Evolutionary conservation across 78 protist genomes (phyloP), one percentile per base, ranked within the genome.

Genomic region (Dictyostelium purpureum): DNA sequence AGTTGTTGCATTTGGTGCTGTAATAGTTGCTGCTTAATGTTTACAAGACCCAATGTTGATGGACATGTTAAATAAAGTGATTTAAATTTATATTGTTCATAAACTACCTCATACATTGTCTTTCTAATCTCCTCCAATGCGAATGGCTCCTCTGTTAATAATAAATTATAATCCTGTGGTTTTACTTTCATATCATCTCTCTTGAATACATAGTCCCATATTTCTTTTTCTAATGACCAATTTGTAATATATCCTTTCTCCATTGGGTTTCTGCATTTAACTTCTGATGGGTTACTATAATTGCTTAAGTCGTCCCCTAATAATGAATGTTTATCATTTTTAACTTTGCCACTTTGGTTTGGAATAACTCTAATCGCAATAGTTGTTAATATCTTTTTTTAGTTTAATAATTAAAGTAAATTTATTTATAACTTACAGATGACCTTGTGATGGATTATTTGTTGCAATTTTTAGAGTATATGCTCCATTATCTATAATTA

Each of bases 221-320:
- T 87, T 73, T 92, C 94, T 49, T 80, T 89, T 67, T 95, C 85
- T 16, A 82, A 14, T 35, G 79, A 42, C 93, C 94, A 95, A 57
- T 94, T 88, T 14, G 89, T 77, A 6, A 88, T 69, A 87, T 74
- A 95, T 10, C 97, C 97, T 31, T 89, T 87, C 52, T 94, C 90
- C 76, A 94, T 51, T 26, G 97, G 87, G 11, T 42, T 65, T 6
- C 89, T 54, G 4, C 28, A 51, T 45, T 77, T 81, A 21, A 94
- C 78, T 1, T 76, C 67, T 11, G 95, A 67, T 71, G 76, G 40
- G 47, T 79, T 51, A 14, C 2, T 9, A 63, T 47, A n/a, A n/a
- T 95, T 67, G 2, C 9, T 10, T 11, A 78, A 28, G 24, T 88
- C 94, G 19, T 79, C 88, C 26, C 89, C 94, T 11, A 89, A 12